A percentile compares a stretch with the other conserved stretches of the same genome.
These are phyloP conservation scores for Penicillium paxilli DNA, from an alignment of 495 filamentous ascomycete species.

Conservation along the genomic window DNA sequence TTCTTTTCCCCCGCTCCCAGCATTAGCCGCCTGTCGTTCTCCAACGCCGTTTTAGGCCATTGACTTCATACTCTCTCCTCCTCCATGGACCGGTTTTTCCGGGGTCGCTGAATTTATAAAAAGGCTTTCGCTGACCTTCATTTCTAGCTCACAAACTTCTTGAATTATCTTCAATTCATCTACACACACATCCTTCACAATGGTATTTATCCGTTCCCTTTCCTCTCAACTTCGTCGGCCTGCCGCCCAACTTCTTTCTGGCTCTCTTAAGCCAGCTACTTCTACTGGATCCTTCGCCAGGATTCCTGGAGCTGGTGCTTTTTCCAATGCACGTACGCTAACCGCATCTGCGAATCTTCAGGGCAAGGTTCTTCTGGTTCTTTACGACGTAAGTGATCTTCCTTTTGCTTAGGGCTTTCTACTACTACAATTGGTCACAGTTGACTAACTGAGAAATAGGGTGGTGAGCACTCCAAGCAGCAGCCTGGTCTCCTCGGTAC, in stretches of 20 bases:
- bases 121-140: constrained; percentile 14
- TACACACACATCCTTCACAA: constrained; percentile 44
- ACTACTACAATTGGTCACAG: no score
- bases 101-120: constrained; percentile 3
- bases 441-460: constrained; percentile 43
- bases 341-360: constrained; percentile 57
- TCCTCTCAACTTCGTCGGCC: constrained; percentile 58
- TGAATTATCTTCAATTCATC: constrained; percentile 6
- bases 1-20: constrained; percentile 7
- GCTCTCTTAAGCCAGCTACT: constrained; percentile 21
- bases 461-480: constrained; percentile 67
- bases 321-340: constrained; percentile 50
- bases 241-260: constrained; percentile 53
- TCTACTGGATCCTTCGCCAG: constrained; percentile 21
- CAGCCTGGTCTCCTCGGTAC: constrained; percentile 88
- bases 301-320: constrained; percentile 36
- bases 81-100: constrained; percentile 3
- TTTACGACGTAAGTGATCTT: constrained; percentile 68
- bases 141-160: constrained; percentile 10
- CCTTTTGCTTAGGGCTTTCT: no score
- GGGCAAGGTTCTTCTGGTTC: constrained; percentile 73
- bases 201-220: constrained; percentile 70
- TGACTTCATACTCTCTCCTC: no score
- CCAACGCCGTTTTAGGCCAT: constrained; percentile 20
- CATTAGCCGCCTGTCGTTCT: constrained; percentile 12